Evolutionary conservation across 2,329 filamentous ascomycete genomes (phyloP).

Genomic region (Tolypocladium pustulatum): DNA sequence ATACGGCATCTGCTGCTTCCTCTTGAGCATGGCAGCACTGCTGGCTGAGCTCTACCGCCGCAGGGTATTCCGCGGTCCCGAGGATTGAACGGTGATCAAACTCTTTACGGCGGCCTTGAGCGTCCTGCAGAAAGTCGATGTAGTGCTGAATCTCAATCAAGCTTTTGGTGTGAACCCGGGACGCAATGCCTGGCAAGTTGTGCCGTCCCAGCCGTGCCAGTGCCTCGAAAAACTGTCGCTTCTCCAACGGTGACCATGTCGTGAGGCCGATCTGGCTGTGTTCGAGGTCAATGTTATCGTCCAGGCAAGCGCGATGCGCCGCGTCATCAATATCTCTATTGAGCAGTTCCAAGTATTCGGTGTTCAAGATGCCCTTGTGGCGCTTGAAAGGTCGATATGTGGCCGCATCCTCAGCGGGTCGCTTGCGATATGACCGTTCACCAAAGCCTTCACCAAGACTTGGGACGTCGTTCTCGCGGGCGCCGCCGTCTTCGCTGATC

Average conservation of each 20-base stretch:
- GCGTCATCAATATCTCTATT: slow-evolving; percentile 50
- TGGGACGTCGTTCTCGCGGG: neutral
- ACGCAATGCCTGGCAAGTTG: slow-evolving; percentile 51
- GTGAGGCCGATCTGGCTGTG: slow-evolving; percentile 56
- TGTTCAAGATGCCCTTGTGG: slow-evolving; percentile 29
- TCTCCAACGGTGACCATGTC: slow-evolving; percentile 62
- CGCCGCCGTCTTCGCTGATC: slow-evolving; percentile 2
- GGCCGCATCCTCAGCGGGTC: slow-evolving; percentile 13
- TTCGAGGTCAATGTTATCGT: slow-evolving; percentile 20
- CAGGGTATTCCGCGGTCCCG: slow-evolving; percentile 48
- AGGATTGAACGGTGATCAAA: slow-evolving; percentile 22
- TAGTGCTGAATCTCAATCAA: slow-evolving; percentile 65
- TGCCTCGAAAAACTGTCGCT: slow-evolving; percentile 56
- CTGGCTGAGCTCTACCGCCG: slow-evolving; percentile 60
- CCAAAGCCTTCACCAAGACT: slow-evolving; percentile 1
- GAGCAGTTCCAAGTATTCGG: slow-evolving; percentile 37
- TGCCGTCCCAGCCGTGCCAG: slow-evolving; percentile 54
- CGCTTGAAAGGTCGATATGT: slow-evolving; percentile 31
- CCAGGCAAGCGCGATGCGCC: slow-evolving; percentile 23
- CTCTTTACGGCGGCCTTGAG: slow-evolving; percentile 27
- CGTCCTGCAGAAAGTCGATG: slow-evolving; percentile 48
- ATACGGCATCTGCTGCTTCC: slow-evolving; percentile 54
- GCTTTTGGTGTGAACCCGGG: slow-evolving; percentile 58
- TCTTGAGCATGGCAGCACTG: slow-evolving; percentile 59
- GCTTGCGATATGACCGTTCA: slow-evolving; percentile 16